A percentile compares a stretch with the other conserved stretches of the same genome.
Evolutionary conservation across 805 yeast species (phyloP).

Genomic region (Sugiyamaella chiloensis): DNA sequence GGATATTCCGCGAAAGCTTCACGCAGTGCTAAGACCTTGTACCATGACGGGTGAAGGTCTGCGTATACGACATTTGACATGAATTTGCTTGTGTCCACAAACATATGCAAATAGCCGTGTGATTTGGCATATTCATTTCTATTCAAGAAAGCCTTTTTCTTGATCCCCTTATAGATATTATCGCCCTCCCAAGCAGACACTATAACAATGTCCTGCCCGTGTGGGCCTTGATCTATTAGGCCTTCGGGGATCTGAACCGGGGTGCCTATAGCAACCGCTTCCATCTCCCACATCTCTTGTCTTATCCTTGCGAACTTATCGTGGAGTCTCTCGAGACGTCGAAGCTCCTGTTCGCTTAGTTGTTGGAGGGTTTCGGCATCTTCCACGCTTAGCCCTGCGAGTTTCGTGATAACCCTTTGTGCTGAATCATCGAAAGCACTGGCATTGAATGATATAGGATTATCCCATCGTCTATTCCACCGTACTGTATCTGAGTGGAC

Average conservation of each 20-base stretch:
- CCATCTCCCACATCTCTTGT: background rate
- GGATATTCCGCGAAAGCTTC: slow-evolving; percentile 31
- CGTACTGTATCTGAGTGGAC: too few species aligned
- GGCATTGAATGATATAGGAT: too few species aligned
- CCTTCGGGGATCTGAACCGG: background rate
- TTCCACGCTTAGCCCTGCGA: background rate
- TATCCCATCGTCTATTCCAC: too few species aligned
- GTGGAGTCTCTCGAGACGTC: background rate
- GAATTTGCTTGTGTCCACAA: slow-evolving; percentile 28
- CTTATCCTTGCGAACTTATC: background rate
- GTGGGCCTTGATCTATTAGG: background rate
- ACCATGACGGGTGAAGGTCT: slow-evolving; percentile 28
- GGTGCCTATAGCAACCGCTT: background rate
- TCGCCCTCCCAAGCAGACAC: slow-evolving; percentile 2
- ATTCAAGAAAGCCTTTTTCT: background rate
- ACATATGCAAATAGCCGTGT: slow-evolving; percentile 33
- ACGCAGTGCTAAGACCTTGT: slow-evolving; percentile 33
- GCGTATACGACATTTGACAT: slow-evolving; percentile 7
- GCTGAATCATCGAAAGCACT: slow-evolving; percentile 1
- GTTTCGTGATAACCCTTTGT: background rate
- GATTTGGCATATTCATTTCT: slow-evolving; percentile 30
- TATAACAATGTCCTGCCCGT: slow-evolving; percentile 7
- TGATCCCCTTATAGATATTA: background rate
- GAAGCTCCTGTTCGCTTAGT: background rate
- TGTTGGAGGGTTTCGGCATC: background rate